These are phyloP conservation scores for Diaporthe sp. DNA, from an alignment of 2,329 filamentous ascomycete genomes.

Conservation along the genomic window DNA sequence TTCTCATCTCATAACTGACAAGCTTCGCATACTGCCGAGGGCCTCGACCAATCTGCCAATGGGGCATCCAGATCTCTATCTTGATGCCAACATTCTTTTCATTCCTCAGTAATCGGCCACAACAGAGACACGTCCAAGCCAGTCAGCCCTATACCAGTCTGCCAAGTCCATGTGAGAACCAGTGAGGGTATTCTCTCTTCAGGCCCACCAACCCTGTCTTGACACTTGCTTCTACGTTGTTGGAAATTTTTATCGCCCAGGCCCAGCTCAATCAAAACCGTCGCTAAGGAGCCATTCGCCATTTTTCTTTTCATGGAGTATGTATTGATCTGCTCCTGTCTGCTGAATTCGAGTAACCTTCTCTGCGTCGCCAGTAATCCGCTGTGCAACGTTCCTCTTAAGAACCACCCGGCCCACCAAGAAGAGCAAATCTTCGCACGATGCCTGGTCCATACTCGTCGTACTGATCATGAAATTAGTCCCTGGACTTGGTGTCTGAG, in stretches of 20 bases:
- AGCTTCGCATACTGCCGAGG: neutral
- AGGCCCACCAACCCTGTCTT: neutral
- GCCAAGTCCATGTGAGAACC: neutral
- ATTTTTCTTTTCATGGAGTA: neutral
- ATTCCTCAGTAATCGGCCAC: neutral
- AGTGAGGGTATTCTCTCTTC: neutral
- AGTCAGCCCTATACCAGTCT: neutral
- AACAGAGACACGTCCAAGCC: neutral
- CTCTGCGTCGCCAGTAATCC: neutral
- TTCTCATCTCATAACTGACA: neutral
- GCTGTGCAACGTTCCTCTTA: constrained; percentile 52
- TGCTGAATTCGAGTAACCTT: constrained; percentile 11
- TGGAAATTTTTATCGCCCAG: no score
- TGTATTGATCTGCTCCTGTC: constrained; percentile 30
- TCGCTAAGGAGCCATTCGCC: neutral
- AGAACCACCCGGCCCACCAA: constrained; percentile 91
- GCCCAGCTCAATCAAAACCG: no score
- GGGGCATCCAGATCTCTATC: neutral
- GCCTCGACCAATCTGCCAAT: no score
- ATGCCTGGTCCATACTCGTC: constrained; percentile 97
- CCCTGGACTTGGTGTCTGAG: neutral
- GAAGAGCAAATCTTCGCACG: constrained; percentile 91
- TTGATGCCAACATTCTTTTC: neutral
- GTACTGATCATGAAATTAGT: constrained; percentile 69
- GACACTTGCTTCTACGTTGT: neutral